A percentile compares a stretch with the other conserved stretches of the same genome.
phyloP scores from a whole-genome alignment of 495 filamentous ascomycete species.

The Staphylotrichum longicolle region DNA sequence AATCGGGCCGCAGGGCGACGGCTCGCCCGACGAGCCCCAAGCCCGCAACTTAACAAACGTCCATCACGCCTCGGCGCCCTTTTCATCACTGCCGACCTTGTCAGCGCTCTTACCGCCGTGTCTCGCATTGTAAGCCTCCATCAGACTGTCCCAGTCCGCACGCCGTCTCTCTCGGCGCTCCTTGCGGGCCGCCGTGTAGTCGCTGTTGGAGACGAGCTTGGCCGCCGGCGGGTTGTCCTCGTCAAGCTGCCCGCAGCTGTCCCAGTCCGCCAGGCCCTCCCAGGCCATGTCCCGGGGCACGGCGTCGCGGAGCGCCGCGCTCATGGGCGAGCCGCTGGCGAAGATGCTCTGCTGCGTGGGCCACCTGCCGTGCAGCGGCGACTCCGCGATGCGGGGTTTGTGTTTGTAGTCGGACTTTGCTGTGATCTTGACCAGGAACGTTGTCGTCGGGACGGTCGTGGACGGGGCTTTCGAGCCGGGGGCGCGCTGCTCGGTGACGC shows the following conservation, averaged over 20 bases:
- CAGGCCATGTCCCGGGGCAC: slow-evolving; percentile 39
- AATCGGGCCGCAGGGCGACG: no score
- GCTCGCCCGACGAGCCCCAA: no score
- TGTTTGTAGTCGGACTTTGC: slow-evolving; percentile 39
- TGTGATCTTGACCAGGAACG: slow-evolving; percentile 41
- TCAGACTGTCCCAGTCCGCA: neutral
- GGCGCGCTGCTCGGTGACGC: slow-evolving; percentile 1
- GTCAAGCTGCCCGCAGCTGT: slow-evolving; percentile 39
- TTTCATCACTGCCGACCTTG: no score
- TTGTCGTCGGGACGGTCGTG: neutral
- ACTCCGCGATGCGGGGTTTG: slow-evolving; percentile 31
- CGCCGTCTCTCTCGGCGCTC: neutral
- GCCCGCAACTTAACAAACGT: no score
- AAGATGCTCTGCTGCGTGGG: slow-evolving; percentile 22
- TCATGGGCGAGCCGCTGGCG: slow-evolving; percentile 30
- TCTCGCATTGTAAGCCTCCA: neutral
- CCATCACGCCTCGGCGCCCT: no score
- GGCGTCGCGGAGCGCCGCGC: slow-evolving; percentile 32
- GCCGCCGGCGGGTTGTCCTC: neutral
- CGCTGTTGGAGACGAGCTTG: neutral
- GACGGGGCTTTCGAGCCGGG: neutral
- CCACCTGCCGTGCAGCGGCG: slow-evolving; percentile 47
- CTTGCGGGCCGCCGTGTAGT: slow-evolving; percentile 1
- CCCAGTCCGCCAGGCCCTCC: slow-evolving; percentile 49
- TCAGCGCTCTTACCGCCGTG: neutral